These are phyloP conservation scores for Proliferodiscus dingleyae DNA, from an alignment of 2,329 filamentous ascomycete genomes.

Conservation along the genomic window DNA sequence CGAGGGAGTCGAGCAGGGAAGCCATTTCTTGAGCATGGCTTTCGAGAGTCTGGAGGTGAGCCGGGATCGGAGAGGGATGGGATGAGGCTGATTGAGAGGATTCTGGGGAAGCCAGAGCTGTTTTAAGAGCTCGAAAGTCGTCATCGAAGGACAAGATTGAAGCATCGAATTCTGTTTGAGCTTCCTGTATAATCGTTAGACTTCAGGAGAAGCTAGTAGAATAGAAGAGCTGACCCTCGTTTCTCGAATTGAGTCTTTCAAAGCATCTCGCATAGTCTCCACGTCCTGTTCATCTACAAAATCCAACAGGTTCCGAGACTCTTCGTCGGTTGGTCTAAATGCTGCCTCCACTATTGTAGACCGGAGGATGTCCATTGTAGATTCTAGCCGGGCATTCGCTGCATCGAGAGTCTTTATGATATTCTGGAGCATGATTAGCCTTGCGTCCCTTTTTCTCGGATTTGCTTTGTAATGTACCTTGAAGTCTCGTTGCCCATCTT, in stretches of 20 bases:
- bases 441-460: neutral
- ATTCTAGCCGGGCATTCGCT: slow-evolving; percentile 58
- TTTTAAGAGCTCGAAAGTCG: slow-evolving; percentile 62
- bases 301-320: slow-evolving; percentile 62
- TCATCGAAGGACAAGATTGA: slow-evolving; percentile 65
- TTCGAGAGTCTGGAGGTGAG: slow-evolving; percentile 39
- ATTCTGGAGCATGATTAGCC: slow-evolving; percentile 33
- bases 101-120: slow-evolving; percentile 33
- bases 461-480: slow-evolving; percentile 27
- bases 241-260: slow-evolving; percentile 67
- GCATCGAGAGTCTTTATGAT: slow-evolving; percentile 62
- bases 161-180: slow-evolving; percentile 69
- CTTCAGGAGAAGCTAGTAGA: slow-evolving; percentile 1
- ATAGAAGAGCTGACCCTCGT: slow-evolving; percentile 49
- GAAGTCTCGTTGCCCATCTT: slow-evolving; percentile 55
- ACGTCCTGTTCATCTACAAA: slow-evolving; percentile 73
- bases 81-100: slow-evolving; percentile 19
- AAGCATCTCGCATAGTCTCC: slow-evolving; percentile 56
- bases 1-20: slow-evolving; percentile 71
- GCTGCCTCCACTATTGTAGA: slow-evolving; percentile 59
- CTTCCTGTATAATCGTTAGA: slow-evolving; percentile 37
- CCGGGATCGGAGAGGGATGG: slow-evolving; percentile 36
- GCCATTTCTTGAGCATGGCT: slow-evolving; percentile 76
- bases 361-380: slow-evolving; percentile 61
- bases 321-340: slow-evolving; percentile 55